These are phyloP conservation scores for Phytophthora foliorum DNA, from an alignment of 352 stramenopile genomes.

Conservation along the genomic window DNA sequence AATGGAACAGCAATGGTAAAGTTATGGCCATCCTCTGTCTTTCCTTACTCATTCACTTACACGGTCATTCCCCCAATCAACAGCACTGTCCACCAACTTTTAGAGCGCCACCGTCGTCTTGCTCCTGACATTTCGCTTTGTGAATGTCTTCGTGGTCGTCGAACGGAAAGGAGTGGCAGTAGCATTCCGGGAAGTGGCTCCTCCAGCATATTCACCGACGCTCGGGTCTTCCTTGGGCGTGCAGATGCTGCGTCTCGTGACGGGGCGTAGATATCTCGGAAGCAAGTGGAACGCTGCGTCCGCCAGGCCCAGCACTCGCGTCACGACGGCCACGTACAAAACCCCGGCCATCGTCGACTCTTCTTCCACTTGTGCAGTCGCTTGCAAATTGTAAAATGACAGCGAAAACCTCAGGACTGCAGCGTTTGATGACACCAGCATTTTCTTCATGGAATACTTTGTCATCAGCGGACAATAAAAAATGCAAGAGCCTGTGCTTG, in stretches of 20 bases:
- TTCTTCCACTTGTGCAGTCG: neutral
- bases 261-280: slow-evolving; percentile 15
- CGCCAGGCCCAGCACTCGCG: slow-evolving; percentile 19
- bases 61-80: neutral
- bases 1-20: neutral
- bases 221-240: slow-evolving; percentile 30
- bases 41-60: slow-evolving; percentile 6
- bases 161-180: neutral
- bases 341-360: slow-evolving; percentile 24
- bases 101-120: neutral
- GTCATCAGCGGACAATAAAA: neutral
- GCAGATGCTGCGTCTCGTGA: slow-evolving; percentile 25
- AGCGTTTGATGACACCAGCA: neutral
- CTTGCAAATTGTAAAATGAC: slow-evolving; percentile 28
- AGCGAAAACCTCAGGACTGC: neutral
- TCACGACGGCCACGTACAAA: slow-evolving; percentile 35
- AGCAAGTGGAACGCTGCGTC: slow-evolving; percentile 17
- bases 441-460: neutral
- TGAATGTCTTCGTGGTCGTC: neutral
- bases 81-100: neutral
- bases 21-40: no score
- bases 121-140: slow-evolving; percentile 13
- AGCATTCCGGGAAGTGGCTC: slow-evolving; percentile 15
- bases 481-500: neutral
- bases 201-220: slow-evolving; percentile 1